phyloP scores from a whole-genome alignment of 805 yeast genomes.

The Millerago galiae region DNA sequence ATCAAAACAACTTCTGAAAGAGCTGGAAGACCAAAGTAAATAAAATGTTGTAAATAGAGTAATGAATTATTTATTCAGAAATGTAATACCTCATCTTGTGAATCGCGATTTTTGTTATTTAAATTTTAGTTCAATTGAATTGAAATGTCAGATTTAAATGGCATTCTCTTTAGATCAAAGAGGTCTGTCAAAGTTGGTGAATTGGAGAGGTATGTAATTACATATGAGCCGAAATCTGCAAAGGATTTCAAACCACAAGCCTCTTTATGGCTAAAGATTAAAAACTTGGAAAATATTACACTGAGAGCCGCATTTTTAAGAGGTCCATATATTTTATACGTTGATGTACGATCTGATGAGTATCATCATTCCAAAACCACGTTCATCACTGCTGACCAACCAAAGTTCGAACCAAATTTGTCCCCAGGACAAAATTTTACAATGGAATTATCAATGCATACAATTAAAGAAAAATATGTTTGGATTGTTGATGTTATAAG shows the following conservation, averaged over 20 bases:
- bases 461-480: slow-evolving; percentile 45
- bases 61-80: background rate
- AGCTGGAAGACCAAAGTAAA: slow-evolving; percentile 7
- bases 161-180: slow-evolving; percentile 29
- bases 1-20: slow-evolving; percentile 26
- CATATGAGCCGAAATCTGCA: slow-evolving; percentile 32
- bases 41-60: background rate
- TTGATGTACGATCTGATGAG: slow-evolving; percentile 54
- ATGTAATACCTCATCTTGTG: background rate
- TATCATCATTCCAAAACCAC: slow-evolving; percentile 44
- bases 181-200: slow-evolving; percentile 52
- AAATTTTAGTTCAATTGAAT: background rate
- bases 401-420: slow-evolving; percentile 64
- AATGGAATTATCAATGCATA: slow-evolving; percentile 60
- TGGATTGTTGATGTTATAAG: slow-evolving; percentile 72
- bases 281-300: slow-evolving; percentile 55
- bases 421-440: slow-evolving; percentile 60
- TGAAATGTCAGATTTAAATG: background rate
- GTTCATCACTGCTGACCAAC: slow-evolving; percentile 73
- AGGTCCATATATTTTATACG: slow-evolving; percentile 73
- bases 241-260: slow-evolving; percentile 22
- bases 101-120: background rate
- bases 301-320: slow-evolving; percentile 66
- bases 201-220: slow-evolving; percentile 48
- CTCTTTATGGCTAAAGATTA: slow-evolving; percentile 49